Conservation (phyloP, 306 rosid genomes). For the Quercus alba region DNA sequence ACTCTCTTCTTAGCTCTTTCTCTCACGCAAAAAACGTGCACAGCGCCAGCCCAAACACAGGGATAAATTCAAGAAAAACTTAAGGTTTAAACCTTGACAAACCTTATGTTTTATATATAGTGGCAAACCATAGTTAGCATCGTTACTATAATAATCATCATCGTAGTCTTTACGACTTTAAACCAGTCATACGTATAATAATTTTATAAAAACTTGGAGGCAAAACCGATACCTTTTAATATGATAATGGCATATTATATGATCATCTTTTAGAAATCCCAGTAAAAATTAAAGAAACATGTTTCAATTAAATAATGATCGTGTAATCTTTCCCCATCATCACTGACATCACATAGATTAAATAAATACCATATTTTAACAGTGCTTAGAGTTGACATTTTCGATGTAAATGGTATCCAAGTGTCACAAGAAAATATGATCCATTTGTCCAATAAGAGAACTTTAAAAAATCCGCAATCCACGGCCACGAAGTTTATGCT, state of each 20-base stretch:
- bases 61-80: too few species aligned
- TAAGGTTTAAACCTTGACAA: too few species aligned
- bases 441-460: slow-evolving; percentile 3
- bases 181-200: background rate
- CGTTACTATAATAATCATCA: background rate
- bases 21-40: too few species aligned
- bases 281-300: background rate
- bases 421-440: background rate
- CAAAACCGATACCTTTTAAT: background rate
- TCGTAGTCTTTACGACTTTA: background rate
- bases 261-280: slow-evolving; percentile 17
- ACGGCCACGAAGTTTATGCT: background rate
- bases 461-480: too few species aligned
- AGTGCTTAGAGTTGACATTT: slow-evolving; percentile 45
- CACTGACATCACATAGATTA: slow-evolving; percentile 14
- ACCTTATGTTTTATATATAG: background rate
- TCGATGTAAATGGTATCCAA: slow-evolving; percentile 28
- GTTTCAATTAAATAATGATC: background rate
- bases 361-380: slow-evolving; percentile 1
- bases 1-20: too few species aligned
- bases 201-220: background rate
- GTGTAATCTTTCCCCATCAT: slow-evolving; percentile 3
- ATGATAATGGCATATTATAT: slow-evolving; percentile 5
- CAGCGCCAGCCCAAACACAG: too few species aligned
- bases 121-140: background rate